These are phyloP conservation scores for Bimuria novae-zelandiae DNA, from an alignment of 2,329 filamentous ascomycete species.

Conservation along the genomic window DNA sequence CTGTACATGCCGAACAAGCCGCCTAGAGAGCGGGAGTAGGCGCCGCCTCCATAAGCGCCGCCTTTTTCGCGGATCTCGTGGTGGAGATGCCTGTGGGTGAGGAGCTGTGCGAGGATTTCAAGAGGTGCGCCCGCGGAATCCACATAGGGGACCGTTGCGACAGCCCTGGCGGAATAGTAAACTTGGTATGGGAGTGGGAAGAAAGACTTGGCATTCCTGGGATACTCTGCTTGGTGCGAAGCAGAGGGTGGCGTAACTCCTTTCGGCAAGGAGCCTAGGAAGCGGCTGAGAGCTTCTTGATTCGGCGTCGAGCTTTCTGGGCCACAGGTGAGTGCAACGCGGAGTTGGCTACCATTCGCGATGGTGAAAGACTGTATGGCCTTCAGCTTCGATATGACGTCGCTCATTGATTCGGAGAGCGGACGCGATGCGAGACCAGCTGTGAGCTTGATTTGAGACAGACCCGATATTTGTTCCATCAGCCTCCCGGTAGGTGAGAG, in stretches of 20 bases:
- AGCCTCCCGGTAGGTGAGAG: constrained; percentile 73
- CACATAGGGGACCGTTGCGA: constrained; percentile 84
- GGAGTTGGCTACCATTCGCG: constrained; percentile 68
- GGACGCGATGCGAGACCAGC: constrained; percentile 76
- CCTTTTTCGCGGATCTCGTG: constrained; percentile 98
- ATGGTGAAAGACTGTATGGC: constrained; percentile 80
- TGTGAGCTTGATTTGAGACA: constrained; percentile 86
- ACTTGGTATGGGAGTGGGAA: constrained; percentile 97
- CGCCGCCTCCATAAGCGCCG: constrained; percentile 91
- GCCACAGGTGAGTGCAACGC: constrained; percentile 85
- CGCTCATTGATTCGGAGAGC: constrained; percentile 69
- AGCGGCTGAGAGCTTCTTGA: constrained; percentile 69
- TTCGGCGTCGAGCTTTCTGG: constrained; percentile 72
- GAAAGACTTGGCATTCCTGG: constrained; percentile 69
- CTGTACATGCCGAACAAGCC: constrained; percentile 94
- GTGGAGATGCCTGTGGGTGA: constrained; percentile 95
- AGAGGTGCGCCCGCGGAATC: constrained; percentile 76
- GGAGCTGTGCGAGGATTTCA: constrained; percentile 84
- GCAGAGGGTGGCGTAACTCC: constrained; percentile 35
- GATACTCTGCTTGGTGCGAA: constrained; percentile 42
- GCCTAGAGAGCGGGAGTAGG: constrained; percentile 77
- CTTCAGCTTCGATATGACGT: constrained; percentile 83
- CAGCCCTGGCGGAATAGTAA: constrained; percentile 83
- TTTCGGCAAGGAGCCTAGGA: constrained; percentile 66
- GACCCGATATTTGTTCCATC: constrained; percentile 83